Evolutionary conservation across 2,329 filamentous ascomycete genomes (phyloP).

Genomic region (Didymella exigua): DNA sequence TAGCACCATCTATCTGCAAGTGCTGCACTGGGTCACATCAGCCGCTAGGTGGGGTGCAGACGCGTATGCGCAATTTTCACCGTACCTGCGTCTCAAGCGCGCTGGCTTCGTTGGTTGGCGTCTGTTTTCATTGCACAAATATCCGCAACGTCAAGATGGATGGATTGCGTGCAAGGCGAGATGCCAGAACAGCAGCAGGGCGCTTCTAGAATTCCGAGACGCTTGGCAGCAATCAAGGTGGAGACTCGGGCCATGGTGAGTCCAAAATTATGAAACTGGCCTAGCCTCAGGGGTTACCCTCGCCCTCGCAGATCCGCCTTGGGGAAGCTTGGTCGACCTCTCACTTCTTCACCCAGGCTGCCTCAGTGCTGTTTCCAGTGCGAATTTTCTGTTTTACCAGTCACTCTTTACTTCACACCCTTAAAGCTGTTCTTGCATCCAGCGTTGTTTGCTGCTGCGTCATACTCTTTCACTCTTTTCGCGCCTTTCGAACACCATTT

Average conservation of each 20-base stretch:
- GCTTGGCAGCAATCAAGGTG: conserved; percentile 9
- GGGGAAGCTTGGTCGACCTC: conserved; percentile 32
- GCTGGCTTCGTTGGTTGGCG: conserved; percentile 1
- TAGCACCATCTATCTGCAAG: conserved; percentile 19
- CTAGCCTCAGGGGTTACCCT: conserved; percentile 34
- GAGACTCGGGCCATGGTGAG: conserved; percentile 12
- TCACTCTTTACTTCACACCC: conserved; percentile 37
- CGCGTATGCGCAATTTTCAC: conserved; percentile 13
- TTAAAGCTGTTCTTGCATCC: conserved; percentile 27
- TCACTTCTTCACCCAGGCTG: conserved; percentile 40
- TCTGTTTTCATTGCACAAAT: neutral
- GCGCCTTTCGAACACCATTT: conserved; percentile 22
- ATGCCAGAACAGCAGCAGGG: conserved; percentile 9
- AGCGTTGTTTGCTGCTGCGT: conserved; percentile 32
- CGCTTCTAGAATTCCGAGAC: conserved; percentile 17
- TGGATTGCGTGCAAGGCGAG: neutral
- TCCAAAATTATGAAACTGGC: conserved; percentile 28
- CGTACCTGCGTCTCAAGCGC: conserved; percentile 21
- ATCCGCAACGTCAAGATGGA: neutral
- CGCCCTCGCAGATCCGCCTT: conserved; percentile 31
- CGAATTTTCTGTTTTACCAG: conserved; percentile 37
- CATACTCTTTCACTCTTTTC: conserved; percentile 28
- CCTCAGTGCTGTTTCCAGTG: conserved; percentile 42
- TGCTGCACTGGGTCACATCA: conserved; percentile 9
- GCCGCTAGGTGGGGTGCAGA: conserved; percentile 16